phyloP scores from a whole-genome alignment of 805 yeast genomes.

The Blastobotrys parvus region DNA sequence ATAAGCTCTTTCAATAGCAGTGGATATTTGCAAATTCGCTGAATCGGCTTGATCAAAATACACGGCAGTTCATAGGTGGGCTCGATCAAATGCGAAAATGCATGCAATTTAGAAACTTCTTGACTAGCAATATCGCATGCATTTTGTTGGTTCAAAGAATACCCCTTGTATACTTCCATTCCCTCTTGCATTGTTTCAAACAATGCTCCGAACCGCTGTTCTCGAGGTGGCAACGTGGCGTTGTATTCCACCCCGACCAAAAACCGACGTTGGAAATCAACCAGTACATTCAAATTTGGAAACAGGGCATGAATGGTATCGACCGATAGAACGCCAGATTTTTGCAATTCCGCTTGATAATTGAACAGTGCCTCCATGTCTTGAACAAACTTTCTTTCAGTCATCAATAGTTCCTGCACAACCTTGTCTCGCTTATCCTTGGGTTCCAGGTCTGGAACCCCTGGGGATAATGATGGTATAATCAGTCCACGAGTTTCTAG shows the following conservation, averaged over 20 bases:
- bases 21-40: slow-evolving; percentile 93
- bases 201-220: slow-evolving; percentile 82
- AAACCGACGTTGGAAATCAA: slow-evolving; percentile 88
- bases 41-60: slow-evolving; percentile 87
- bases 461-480: slow-evolving; percentile 5
- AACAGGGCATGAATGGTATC: slow-evolving; percentile 76
- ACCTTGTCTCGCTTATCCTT: slow-evolving; percentile 65
- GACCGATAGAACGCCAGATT: slow-evolving; percentile 58
- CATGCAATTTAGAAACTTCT: slow-evolving; percentile 48
- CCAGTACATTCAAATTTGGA: slow-evolving; percentile 74
- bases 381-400: slow-evolving; percentile 88
- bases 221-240: slow-evolving; percentile 59
- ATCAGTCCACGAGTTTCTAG: slow-evolving; percentile 19
- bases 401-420: slow-evolving; percentile 72
- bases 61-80: slow-evolving; percentile 86
- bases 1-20: slow-evolving; percentile 62
- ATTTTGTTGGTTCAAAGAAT: slow-evolving; percentile 84
- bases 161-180: slow-evolving; percentile 84
- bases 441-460: slow-evolving; percentile 23
- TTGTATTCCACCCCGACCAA: slow-evolving; percentile 85
- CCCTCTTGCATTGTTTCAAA: slow-evolving; percentile 81
- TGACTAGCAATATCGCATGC: slow-evolving; percentile 71
- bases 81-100: slow-evolving; percentile 54
- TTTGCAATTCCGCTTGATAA: slow-evolving; percentile 61
- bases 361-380: slow-evolving; percentile 69